Base-by-base conservation (phyloP, 148 eudicot genomes). In the Rhododendron vialii region DNA sequence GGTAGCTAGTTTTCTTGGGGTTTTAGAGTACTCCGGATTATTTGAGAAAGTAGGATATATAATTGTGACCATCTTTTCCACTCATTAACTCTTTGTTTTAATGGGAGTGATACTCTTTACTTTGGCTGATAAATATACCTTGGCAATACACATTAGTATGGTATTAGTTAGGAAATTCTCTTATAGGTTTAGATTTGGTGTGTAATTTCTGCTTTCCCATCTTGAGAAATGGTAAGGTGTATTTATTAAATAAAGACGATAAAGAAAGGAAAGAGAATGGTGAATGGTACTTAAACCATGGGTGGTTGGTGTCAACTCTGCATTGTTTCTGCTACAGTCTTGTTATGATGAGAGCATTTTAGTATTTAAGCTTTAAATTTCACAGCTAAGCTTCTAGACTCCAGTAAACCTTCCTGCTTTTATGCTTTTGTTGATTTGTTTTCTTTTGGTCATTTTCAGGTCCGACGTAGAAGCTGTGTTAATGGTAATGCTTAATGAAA, bases 381-480 rank as follows among this genome's bases (percentile, higher is more conserved):
- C 14, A 28, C 43, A 71, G 65, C 8, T 41, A 87, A 55, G 85
- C 43, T 75, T 78, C 78, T 30, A 30, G 75, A 69, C 75, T 69
- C 36, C 28, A 43, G 28, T 61, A 47, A 50, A 26, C 3, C 59
- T 67, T 74, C 26, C 30, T 76, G 77, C 53, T 45, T 48, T 38
- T 35, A 36, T 80, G 71, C 15, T 75, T 41, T 35, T n/a, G 55
- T 55, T 67, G 75, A 51, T 71, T 80, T 71, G 76, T 35, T 80
- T 81, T 75, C 35, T 45, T 53, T 80, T 80, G 22, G 53, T 85
- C 78, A 81, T 92, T 89, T 87, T 79, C 93, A 96, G 99, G 92
- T 92, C 98, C 84, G 95, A 95, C 86, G 87, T 93, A 85, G 96
- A 93, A 94, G 94, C 90, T 75, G 95, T 91, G 50, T 84, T 93